These are phyloP conservation scores for Flaveria sonorensis DNA, from an alignment of 129 eudicot species.

Conservation along the genomic window DNA sequence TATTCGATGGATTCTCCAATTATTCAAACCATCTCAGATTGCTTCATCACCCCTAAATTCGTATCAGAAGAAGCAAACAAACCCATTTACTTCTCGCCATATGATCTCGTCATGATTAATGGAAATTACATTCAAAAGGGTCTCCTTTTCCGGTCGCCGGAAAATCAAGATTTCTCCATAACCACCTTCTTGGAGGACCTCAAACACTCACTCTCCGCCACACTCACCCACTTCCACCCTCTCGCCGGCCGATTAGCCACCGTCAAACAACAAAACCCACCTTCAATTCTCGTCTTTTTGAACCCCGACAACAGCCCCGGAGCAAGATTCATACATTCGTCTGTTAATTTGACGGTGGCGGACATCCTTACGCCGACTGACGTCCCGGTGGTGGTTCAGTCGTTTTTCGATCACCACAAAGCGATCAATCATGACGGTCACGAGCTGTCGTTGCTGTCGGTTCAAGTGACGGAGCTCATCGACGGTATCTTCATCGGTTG, in stretches of 20 bases:
- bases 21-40: conserved; percentile 24
- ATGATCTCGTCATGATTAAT: conserved; percentile 8
- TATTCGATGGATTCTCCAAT: conserved; percentile 4
- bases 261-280: conserved; percentile 37
- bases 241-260: conserved; percentile 57
- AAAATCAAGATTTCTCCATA: conserved; percentile 24
- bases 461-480: conserved; percentile 22
- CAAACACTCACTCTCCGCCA: conserved; percentile 44
- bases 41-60: conserved; percentile 21
- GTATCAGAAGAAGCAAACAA: conserved; percentile 18
- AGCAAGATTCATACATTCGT: conserved; percentile 26
- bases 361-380: conserved; percentile 25
- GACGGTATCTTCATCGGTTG: conserved; percentile 25
- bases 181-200: conserved; percentile 38
- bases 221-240: conserved; percentile 53
- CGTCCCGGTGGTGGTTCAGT: conserved; percentile 15
- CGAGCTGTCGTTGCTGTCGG: conserved; percentile 14
- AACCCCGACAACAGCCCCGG: conserved; percentile 23
- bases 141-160: conserved; percentile 32
- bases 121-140: conserved; percentile 52
- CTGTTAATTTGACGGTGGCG: conserved; percentile 6
- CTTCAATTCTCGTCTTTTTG: conserved; percentile 1
- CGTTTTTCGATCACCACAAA: conserved; percentile 27
- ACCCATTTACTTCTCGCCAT: conserved; percentile 24
- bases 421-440: conserved; percentile 26